A percentile compares a stretch with the other conserved stretches of the same genome.
Conservation (phyloP, 2,329 filamentous ascomycete species). For the Ceratocystis albifundus region DNA sequence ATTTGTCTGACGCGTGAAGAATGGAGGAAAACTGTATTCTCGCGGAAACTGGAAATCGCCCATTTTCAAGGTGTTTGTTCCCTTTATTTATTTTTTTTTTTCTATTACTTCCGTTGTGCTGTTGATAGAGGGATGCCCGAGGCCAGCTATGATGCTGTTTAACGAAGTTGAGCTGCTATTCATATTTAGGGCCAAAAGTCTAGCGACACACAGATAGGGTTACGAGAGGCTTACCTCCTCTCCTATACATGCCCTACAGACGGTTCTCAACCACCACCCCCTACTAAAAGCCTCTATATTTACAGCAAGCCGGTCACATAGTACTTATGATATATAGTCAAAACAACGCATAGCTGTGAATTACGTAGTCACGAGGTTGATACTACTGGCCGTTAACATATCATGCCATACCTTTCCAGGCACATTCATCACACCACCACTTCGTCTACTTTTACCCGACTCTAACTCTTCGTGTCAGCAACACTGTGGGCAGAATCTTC, state of each 20-base stretch:
- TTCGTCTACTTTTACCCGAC: background rate
- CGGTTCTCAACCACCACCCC: background rate
- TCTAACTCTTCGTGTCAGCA: conserved; percentile 36
- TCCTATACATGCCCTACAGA: too few species aligned
- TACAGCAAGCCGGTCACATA: background rate
- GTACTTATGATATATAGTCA: background rate
- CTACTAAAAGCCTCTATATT: background rate
- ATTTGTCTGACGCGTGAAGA: conserved; percentile 74
- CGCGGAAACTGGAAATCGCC: conserved; percentile 45
- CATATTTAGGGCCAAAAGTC: background rate
- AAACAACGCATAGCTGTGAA: conserved; percentile 7
- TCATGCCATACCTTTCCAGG: background rate
- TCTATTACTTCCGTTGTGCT: too few species aligned
- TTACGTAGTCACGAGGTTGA: conserved; percentile 7
- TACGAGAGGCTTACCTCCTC: background rate
- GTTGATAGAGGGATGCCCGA: too few species aligned
- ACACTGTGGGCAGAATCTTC: conserved; percentile 49
- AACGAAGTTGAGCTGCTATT: background rate
- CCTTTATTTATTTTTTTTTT: too few species aligned
- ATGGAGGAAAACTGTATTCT: conserved; percentile 67
- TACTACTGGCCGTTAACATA: background rate
- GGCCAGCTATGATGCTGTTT: background rate
- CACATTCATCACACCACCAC: background rate
- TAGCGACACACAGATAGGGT: background rate
- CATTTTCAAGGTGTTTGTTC: background rate